phyloP scores from a whole-genome alignment of 2,329 filamentous ascomycete genomes.

The Ophiocordyceps camponoti-saundersi region DNA sequence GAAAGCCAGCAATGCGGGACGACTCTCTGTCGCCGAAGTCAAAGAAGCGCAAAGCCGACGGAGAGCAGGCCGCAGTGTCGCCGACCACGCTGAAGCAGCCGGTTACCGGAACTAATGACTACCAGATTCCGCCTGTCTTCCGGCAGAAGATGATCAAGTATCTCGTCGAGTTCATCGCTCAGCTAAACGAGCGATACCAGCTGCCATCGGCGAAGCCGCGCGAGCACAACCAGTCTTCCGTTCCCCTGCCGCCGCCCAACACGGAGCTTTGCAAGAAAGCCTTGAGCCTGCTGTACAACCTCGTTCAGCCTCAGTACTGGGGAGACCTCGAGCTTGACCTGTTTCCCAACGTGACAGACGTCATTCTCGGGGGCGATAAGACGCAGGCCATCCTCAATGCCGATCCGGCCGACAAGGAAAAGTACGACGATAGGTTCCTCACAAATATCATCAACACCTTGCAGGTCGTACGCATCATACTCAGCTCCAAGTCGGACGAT shows the following conservation, averaged over 20 bases:
- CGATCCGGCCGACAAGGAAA: conserved; percentile 47
- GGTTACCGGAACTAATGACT: conserved; percentile 32
- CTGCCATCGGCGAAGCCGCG: conserved; percentile 54
- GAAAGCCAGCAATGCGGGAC: conserved; percentile 16
- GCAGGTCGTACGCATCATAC: conserved; percentile 76
- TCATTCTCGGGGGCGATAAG: conserved; percentile 70
- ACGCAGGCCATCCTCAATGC: conserved; percentile 41
- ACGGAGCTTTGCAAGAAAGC: conserved; percentile 77
- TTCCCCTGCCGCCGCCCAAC: conserved; percentile 33
- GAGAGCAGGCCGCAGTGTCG: conserved; percentile 34
- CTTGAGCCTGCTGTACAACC: conserved; percentile 62
- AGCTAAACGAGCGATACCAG: conserved; percentile 70
- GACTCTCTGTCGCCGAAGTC: conserved; percentile 53
- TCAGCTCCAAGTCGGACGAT: conserved; percentile 75
- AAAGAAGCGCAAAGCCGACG: conserved; percentile 63
- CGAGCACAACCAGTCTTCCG: conserved; percentile 27
- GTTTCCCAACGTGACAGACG: conserved; percentile 77
- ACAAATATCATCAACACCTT: conserved; percentile 87
- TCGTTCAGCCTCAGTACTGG: conserved; percentile 81
- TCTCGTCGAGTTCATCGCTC: conserved; percentile 85
- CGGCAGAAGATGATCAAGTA: conserved; percentile 83
- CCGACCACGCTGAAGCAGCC: conserved; percentile 28
- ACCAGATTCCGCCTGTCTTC: conserved; percentile 47
- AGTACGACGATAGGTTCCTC: conserved; percentile 66
- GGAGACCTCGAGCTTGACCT: conserved; percentile 81